phyloP scores from a whole-genome alignment of 805 yeast species.

The Lachancea sp. region DNA sequence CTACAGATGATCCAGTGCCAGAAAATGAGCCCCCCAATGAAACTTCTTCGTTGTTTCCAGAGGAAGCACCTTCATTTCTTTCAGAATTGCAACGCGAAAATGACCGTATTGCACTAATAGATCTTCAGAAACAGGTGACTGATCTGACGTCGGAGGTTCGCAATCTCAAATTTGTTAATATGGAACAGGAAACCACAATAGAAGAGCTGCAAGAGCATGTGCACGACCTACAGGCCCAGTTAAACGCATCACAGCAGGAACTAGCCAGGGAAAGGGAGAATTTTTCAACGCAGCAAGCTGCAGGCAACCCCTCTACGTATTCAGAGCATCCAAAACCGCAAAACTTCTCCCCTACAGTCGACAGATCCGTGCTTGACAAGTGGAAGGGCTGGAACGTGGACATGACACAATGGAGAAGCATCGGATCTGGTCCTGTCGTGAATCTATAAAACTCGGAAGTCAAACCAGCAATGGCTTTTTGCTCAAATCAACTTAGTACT shows the following conservation, averaged over 20 bases:
- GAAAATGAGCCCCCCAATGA: neutral
- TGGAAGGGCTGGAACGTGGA: slow-evolving; percentile 88
- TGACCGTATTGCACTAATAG: slow-evolving; percentile 31
- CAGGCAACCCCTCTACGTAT: too few species aligned
- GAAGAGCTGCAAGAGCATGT: slow-evolving; percentile 35
- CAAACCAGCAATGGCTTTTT: too few species aligned
- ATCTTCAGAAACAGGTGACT: slow-evolving; percentile 36
- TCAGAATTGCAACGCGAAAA: slow-evolving; percentile 28
- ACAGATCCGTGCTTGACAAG: slow-evolving; percentile 52
- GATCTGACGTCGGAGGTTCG: slow-evolving; percentile 31
- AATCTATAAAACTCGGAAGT: too few species aligned
- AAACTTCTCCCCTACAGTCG: slow-evolving; percentile 12
- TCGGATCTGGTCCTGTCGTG: slow-evolving; percentile 58
- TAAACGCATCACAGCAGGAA: slow-evolving; percentile 17
- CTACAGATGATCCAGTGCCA: too few species aligned
- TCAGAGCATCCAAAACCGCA: neutral
- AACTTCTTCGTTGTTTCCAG: slow-evolving; percentile 4
- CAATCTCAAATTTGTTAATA: slow-evolving; percentile 29
- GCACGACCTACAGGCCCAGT: slow-evolving; percentile 28
- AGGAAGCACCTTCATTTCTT: slow-evolving; percentile 25
- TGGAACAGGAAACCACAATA: slow-evolving; percentile 31
- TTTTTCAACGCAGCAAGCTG: neutral
- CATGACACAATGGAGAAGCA: slow-evolving; percentile 74
- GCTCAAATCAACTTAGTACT: too few species aligned
- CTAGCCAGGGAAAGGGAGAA: slow-evolving; percentile 15